Conservation (phyloP, 2,329 filamentous ascomycete species). For the Helminthosporium solani region DNA sequence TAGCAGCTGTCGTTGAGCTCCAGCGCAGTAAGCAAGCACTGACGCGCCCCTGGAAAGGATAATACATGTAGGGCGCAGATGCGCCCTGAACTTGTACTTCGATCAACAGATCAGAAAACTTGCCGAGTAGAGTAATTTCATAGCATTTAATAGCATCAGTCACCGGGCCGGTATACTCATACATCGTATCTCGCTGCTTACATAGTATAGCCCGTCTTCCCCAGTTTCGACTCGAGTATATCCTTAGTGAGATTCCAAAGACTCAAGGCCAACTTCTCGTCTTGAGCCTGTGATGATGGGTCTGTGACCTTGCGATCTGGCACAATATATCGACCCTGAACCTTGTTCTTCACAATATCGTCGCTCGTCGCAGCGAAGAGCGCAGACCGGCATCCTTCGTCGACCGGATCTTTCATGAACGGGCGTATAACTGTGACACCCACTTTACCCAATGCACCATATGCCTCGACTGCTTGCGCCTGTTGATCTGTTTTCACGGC, state of each 20-base stretch:
- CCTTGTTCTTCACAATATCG: slow-evolving; percentile 46
- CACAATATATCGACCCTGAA: slow-evolving; percentile 52
- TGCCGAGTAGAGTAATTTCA: slow-evolving; percentile 1
- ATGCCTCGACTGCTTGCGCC: slow-evolving; percentile 52
- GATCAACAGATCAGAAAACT: not conserved
- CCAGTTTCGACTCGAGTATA: slow-evolving; percentile 47
- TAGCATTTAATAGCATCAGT: not conserved
- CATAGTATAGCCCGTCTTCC: slow-evolving; percentile 31
- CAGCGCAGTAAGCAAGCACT: too few species aligned
- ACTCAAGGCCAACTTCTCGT: slow-evolving; percentile 46
- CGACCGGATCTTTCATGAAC: slow-evolving; percentile 53
- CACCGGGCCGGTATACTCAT: not conserved
- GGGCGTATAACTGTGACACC: slow-evolving; percentile 47
- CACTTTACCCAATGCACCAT: slow-evolving; percentile 50
- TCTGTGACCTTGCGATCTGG: slow-evolving; percentile 52
- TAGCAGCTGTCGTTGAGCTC: too few species aligned
- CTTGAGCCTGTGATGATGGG: slow-evolving; percentile 45
- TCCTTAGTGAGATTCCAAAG: slow-evolving; percentile 51
- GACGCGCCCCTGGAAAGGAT: not conserved
- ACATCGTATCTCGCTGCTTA: slow-evolving; percentile 8
- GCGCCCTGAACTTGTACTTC: slow-evolving; percentile 7
- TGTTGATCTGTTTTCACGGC: slow-evolving; percentile 52
- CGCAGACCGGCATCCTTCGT: slow-evolving; percentile 50
- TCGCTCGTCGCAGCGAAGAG: slow-evolving; percentile 52
- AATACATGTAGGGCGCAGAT: not conserved